These are phyloP conservation scores for Metarhizium anisopliae DNA, from an alignment of 2,329 filamentous ascomycete species.

Conservation along the genomic window DNA sequence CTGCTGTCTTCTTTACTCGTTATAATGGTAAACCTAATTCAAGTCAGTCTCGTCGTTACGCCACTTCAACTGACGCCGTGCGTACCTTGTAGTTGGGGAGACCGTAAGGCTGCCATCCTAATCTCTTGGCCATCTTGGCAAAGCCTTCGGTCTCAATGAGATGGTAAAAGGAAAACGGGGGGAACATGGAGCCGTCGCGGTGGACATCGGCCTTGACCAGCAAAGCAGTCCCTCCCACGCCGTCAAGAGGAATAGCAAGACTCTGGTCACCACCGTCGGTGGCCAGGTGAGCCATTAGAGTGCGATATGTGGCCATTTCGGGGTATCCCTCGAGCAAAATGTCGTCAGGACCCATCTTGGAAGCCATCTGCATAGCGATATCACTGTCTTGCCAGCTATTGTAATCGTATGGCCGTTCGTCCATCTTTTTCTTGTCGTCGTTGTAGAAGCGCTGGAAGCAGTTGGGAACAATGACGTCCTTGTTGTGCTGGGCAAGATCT, in stretches of 20 bases:
- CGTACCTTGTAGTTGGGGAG: conserved; percentile 92
- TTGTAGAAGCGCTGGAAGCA: conserved; percentile 86
- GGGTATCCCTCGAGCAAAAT: conserved; percentile 89
- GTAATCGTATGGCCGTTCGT: conserved; percentile 85
- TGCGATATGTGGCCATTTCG: conserved; percentile 86
- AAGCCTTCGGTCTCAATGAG: conserved; percentile 97
- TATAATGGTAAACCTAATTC: conserved; percentile 75
- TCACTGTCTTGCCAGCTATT: conserved; percentile 95
- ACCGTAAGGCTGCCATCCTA: conserved; percentile 82
- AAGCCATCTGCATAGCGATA: conserved; percentile 64
- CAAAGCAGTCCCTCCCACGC: conserved; percentile 85
- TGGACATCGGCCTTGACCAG: conserved; percentile 96
- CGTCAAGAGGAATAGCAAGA: conserved; percentile 69
- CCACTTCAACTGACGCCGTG: conserved; percentile 5
- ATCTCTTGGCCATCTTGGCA: conserved; percentile 85
- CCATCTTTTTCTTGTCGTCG: conserved; percentile 55
- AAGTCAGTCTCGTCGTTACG: neutral
- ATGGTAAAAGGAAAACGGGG: conserved; percentile 91
- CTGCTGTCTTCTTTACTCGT: conserved; percentile 51
- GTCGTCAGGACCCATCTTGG: conserved; percentile 80
- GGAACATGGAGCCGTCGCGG: conserved; percentile 97
- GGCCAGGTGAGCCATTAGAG: conserved; percentile 80
- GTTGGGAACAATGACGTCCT: conserved; percentile 88
- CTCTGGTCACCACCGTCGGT: conserved; percentile 46
- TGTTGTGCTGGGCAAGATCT: conserved; percentile 79